phyloP scores from a whole-genome alignment of 2,329 filamentous ascomycete species.

The Phoma sp. region DNA sequence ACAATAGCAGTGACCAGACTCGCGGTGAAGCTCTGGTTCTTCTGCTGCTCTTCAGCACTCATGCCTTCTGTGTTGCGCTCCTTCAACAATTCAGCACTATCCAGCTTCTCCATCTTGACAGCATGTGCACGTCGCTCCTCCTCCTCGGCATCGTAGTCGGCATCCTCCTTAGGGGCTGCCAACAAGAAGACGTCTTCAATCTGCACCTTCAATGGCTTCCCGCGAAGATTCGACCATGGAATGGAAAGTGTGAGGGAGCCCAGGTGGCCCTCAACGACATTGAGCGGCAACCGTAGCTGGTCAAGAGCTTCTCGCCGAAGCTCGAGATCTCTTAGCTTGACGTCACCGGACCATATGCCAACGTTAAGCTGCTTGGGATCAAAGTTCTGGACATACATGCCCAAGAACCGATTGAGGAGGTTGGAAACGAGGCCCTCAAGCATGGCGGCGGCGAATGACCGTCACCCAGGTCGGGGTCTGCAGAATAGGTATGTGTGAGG shows the following conservation, averaged over 20 bases:
- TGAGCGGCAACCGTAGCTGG: constrained; percentile 93
- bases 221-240: constrained; percentile 95
- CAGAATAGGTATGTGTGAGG: constrained; percentile 11
- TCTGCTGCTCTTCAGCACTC: constrained; percentile 93
- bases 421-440: constrained; percentile 96
- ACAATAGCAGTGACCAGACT: constrained; percentile 95
- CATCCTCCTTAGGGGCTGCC: constrained; percentile 93
- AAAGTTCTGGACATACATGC: constrained; percentile 99
- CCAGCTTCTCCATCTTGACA: constrained; percentile 99
- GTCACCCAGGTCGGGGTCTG: constrained; percentile 72
- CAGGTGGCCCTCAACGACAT: constrained; percentile 93
- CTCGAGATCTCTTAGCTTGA: constrained; percentile 91
- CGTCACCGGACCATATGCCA: constrained; percentile 98
- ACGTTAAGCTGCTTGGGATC: constrained; percentile 97
- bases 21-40: constrained; percentile 96
- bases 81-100: constrained; percentile 92
- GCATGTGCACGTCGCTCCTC: constrained; percentile 84
- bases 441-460: constrained; percentile 72
- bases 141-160: constrained; percentile 90
- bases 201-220: constrained; percentile 90
- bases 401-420: constrained; percentile 97
- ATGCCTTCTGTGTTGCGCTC: constrained; percentile 91
- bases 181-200: constrained; percentile 97
- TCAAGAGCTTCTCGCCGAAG: constrained; percentile 93
- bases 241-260: constrained; percentile 91